Evolutionary conservation across 2,329 filamentous ascomycete species (phyloP).

Genomic region (Beauveria australis): DNA sequence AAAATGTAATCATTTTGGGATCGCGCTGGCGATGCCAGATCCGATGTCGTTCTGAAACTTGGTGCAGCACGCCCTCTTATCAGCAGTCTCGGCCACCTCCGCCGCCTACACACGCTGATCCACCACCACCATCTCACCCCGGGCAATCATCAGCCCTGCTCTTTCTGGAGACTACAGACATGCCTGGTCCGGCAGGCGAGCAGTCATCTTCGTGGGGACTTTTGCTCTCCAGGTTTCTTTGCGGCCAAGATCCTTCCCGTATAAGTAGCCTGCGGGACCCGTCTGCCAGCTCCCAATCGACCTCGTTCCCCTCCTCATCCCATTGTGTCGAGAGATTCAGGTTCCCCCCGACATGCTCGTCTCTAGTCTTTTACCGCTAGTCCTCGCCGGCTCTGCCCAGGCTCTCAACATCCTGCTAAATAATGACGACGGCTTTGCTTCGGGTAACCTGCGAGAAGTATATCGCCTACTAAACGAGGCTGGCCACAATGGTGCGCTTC

Average conservation of each 20-base stretch:
- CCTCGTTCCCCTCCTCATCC: neutral
- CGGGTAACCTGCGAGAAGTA: slow-evolving; percentile 21
- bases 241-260: too few species aligned
- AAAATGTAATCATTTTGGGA: too few species aligned
- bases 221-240: neutral
- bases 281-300: neutral
- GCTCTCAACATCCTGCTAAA: slow-evolving; percentile 23
- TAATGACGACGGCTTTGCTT: slow-evolving; percentile 25
- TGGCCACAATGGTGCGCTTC: slow-evolving; percentile 20
- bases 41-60: neutral
- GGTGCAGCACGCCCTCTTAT: neutral
- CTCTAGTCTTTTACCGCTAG: neutral
- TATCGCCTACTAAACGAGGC: slow-evolving; percentile 22
- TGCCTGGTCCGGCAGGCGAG: neutral
- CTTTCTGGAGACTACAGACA: neutral
- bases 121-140: neutral
- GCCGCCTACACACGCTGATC: neutral
- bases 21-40: too few species aligned
- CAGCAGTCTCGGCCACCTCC: slow-evolving; percentile 4
- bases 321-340: neutral
- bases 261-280: neutral
- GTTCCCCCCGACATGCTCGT: neutral
- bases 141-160: neutral
- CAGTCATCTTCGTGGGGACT: neutral
- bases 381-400: slow-evolving; percentile 9